Conservation (phyloP, 2,329 filamentous ascomycete genomes). For the Trichoderma oligosporum region DNA sequence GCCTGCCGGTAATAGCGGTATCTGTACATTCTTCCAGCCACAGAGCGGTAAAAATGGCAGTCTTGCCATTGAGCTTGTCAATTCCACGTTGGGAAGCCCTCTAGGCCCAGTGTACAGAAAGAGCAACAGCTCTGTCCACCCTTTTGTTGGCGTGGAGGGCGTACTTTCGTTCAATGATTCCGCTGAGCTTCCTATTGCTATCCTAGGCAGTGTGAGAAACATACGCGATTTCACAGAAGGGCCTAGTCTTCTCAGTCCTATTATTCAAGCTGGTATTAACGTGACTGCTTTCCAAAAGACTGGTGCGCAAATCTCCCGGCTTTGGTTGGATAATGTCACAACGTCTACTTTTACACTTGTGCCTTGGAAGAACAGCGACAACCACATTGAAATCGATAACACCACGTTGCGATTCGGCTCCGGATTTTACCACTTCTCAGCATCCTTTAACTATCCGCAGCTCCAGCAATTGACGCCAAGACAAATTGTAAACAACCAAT, state of each 20-base stretch:
- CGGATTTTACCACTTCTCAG: slow-evolving; percentile 56
- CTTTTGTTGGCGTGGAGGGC: slow-evolving; percentile 52
- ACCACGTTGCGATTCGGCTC: slow-evolving; percentile 45
- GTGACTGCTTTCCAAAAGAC: slow-evolving; percentile 39
- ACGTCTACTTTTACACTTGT: slow-evolving; percentile 50
- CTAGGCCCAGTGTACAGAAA: slow-evolving; percentile 44
- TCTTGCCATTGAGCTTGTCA: slow-evolving; percentile 50
- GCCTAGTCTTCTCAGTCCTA: slow-evolving; percentile 46
- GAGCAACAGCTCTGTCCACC: slow-evolving; percentile 29
- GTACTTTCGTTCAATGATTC: slow-evolving; percentile 55
- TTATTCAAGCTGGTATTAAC: slow-evolving; percentile 53
- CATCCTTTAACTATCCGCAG: slow-evolving; percentile 60
- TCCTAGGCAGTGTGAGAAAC: slow-evolving; percentile 59
- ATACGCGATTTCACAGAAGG: slow-evolving; percentile 63
- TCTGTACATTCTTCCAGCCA: slow-evolving; percentile 54
- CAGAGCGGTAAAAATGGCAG: slow-evolving; percentile 50
- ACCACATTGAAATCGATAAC: slow-evolving; percentile 38
- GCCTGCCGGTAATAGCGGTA: slow-evolving; percentile 63
- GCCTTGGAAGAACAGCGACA: slow-evolving; percentile 30
- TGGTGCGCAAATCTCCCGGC: slow-evolving; percentile 46
- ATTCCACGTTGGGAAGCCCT: slow-evolving; percentile 43
- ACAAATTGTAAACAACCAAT: slow-evolving; percentile 48
- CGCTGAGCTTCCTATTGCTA: slow-evolving; percentile 51
- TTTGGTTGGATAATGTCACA: slow-evolving; percentile 61
- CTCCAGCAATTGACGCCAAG: slow-evolving; percentile 49